phyloP scores from a whole-genome alignment of 2,329 filamentous ascomycete genomes.

The Xylaria digitata region DNA sequence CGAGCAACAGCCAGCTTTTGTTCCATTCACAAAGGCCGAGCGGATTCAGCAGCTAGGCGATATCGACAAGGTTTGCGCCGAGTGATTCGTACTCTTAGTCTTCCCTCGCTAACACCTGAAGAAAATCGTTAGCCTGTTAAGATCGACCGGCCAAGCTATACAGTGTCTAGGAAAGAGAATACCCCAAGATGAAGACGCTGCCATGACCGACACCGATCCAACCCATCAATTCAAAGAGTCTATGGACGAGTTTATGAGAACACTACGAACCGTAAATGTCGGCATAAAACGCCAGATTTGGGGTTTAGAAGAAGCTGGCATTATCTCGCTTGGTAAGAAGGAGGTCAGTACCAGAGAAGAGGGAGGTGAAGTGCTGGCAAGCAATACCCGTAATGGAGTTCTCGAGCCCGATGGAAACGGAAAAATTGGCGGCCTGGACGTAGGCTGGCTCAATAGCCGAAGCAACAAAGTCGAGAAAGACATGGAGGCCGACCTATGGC shows the following conservation, averaged over 20 bases:
- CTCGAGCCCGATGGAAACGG: slow-evolving; percentile 67
- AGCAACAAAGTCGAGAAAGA: slow-evolving; percentile 83
- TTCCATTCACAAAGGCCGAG: slow-evolving; percentile 77
- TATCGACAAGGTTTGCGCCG: slow-evolving; percentile 72
- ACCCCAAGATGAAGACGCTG: slow-evolving; percentile 43
- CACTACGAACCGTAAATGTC: slow-evolving; percentile 79
- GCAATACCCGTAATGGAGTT: slow-evolving; percentile 50
- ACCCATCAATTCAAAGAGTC: slow-evolving; percentile 68
- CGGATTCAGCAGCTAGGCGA: slow-evolving; percentile 83
- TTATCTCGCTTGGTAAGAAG: slow-evolving; percentile 66
- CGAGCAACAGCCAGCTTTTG: slow-evolving; percentile 49
- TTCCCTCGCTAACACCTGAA: slow-evolving; percentile 44
- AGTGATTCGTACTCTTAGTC: neutral
- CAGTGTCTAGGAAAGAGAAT: slow-evolving; percentile 68
- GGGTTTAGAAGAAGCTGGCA: slow-evolving; percentile 83
- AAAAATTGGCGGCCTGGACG: slow-evolving; percentile 74
- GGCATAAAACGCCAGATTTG: slow-evolving; percentile 79
- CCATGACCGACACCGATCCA: slow-evolving; percentile 59
- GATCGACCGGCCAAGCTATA: slow-evolving; percentile 70
- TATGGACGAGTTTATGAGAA: slow-evolving; percentile 75
- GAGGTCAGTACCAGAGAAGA: slow-evolving; percentile 41
- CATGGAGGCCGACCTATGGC: slow-evolving; percentile 86
- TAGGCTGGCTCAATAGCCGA: slow-evolving; percentile 89
- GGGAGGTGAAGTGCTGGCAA: slow-evolving; percentile 43
- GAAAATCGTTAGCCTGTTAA: slow-evolving; percentile 60